Evolutionary conservation across 2,329 filamentous ascomycete genomes (phyloP), one percentile per base, ranked within the genome.

Genomic region (Pestalotiopsis sp.): DNA sequence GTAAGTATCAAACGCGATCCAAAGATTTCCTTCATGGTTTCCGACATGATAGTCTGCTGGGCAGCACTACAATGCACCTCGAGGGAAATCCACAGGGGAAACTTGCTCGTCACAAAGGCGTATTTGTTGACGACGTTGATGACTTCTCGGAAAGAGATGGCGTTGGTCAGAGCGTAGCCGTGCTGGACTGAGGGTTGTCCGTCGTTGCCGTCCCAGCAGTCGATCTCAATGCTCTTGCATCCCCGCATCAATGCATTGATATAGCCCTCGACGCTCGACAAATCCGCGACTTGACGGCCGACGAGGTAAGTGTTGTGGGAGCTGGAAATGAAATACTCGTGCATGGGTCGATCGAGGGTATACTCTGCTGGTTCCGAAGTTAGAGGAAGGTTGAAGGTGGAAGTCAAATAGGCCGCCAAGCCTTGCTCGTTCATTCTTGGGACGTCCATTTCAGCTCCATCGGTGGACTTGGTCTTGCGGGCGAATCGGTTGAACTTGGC

Each of bases 261-360:
- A 81, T 99, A 99, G 58, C 94, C 94, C 80, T 99, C 96, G 2
- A 97, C 93, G 77, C 95, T 98, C 2, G 96, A 98, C 59, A 93
- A 89, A 36, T 95, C 95, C 12, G 91, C 92, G 2, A 98, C 91
- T 79, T 99, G 96, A 66, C 95, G 91, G 14, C 96, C 96, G 4
- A 97, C 86, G 0, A 99, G 90, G 76, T 99, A 99, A 0, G 96
- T 99, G 81, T 99, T 99, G 85, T 99, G 96, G 1, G 96, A 98
- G 83, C 95, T 98, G 1, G 95, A 98, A 73, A 99, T 96, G 83
- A 94, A 98, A 80, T 99, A 99, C 78, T 98, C 95, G 78, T 97
- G 97, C 78, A 98, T 84, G 0, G 96, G 96, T 27, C 93, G 90
- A 76, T 97, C 90, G 67, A 98, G 89, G 5, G 84, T 84, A 67